These are phyloP conservation scores for Tetrahymena thermophila DNA, from an alignment of 73 alveolate genomes.

Conservation along the genomic window DNA sequence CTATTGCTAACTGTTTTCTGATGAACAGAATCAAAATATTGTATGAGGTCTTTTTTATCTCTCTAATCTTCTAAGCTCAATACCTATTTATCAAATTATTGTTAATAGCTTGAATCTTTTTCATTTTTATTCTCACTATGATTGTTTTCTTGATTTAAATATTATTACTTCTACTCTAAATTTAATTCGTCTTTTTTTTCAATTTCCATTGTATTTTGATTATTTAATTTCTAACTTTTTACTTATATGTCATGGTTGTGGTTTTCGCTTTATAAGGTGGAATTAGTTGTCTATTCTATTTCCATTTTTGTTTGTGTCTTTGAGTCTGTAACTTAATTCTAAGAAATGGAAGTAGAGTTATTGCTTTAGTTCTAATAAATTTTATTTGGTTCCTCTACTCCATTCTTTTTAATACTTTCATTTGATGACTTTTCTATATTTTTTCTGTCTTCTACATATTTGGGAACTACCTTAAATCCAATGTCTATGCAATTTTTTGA, in stretches of 20 bases:
- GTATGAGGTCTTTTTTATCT: not conserved
- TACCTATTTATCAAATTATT: not conserved
- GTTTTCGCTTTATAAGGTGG: not conserved
- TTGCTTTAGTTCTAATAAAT: not conserved
- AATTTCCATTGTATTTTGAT: not conserved
- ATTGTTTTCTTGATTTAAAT: not conserved
- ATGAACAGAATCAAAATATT: not conserved
- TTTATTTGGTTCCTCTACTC: not conserved
- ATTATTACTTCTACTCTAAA: not conserved
- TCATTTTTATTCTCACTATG: not conserved
- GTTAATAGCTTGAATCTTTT: not conserved
- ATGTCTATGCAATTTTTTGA: not conserved
- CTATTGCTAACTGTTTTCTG: not conserved
- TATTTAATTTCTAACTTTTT: not conserved
- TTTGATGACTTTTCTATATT: not conserved
- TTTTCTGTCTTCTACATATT: not conserved
- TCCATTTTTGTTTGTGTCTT: not conserved
- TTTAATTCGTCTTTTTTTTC: not conserved
- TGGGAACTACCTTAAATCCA: not conserved
- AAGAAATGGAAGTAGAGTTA: not conserved
- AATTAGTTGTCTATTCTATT: not conserved
- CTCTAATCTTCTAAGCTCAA: not conserved
- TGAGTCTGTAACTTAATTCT: not conserved
- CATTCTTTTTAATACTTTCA: not conserved
- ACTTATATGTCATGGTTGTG: not conserved